Percentiles rank a stretch among this genome's conserved stretches.
These are phyloP conservation scores for Lactifluus piperatus DNA, from an alignment of 768 basidiomycete species.

Conservation along the genomic window DNA sequence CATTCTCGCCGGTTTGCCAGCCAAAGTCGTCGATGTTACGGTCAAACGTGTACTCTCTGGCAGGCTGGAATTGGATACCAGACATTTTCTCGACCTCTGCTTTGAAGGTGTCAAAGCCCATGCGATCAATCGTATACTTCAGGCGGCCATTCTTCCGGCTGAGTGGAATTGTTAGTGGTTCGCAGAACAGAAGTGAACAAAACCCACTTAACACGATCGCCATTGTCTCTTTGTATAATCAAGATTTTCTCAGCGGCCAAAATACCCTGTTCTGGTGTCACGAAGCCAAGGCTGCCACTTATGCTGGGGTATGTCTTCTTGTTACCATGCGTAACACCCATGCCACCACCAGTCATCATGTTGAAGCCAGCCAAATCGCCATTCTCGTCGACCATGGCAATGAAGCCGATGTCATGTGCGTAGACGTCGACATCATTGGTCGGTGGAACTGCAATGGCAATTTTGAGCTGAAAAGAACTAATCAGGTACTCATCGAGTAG, in stretches of 20 bases:
- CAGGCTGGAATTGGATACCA: conserved; percentile 67
- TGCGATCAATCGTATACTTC: conserved; percentile 95
- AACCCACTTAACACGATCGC: conserved; percentile 85
- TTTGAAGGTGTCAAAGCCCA: conserved; percentile 84
- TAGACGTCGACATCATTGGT: conserved; percentile 96
- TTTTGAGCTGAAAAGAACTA: conserved; percentile 67
- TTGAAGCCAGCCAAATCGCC: conserved; percentile 89
- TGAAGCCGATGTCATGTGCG: conserved; percentile 94
- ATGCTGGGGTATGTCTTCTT: conserved; percentile 97
- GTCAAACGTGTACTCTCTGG: conserved; percentile 73
- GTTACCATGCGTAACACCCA: conserved; percentile 99
- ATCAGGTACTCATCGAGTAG: neutral
- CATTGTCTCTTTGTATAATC: conserved; percentile 90
- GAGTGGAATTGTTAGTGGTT: neutral
- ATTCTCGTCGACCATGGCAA: conserved; percentile 73
- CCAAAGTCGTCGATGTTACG: conserved; percentile 92
- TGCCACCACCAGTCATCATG: conserved; percentile 89
- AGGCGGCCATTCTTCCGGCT: conserved; percentile 71
- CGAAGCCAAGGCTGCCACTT: conserved; percentile 87
- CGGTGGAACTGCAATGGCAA: conserved; percentile 93
- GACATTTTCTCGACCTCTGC: conserved; percentile 84
- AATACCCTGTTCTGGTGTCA: conserved; percentile 76
- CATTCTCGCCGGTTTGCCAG: conserved; percentile 83
- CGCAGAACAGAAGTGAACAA: neutral
- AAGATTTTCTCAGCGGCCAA: conserved; percentile 89